Evolutionary conservation across 495 filamentous ascomycete genomes (phyloP).

Genomic region (Penicillium odoratum): DNA sequence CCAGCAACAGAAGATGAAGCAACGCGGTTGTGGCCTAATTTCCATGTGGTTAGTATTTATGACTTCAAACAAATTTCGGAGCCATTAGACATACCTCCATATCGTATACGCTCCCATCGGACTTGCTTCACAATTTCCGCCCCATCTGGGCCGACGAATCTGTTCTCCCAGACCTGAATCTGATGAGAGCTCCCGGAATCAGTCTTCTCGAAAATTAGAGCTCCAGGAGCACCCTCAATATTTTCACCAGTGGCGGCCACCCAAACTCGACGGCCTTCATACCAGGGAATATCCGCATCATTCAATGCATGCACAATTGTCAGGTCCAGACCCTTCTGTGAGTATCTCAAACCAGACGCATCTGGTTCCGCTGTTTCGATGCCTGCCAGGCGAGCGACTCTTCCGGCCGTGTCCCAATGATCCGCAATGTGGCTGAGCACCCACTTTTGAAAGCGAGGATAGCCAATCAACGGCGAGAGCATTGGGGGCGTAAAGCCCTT

Average conservation of each 20-base stretch:
- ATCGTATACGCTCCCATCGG: slow-evolving; percentile 46
- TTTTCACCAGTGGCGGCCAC: slow-evolving; percentile 42
- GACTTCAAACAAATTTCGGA: background rate
- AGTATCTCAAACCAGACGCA: slow-evolving; percentile 30
- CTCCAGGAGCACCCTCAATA: slow-evolving; percentile 53
- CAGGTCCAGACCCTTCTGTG: slow-evolving; percentile 58
- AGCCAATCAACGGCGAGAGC: slow-evolving; percentile 67
- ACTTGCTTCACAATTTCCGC: slow-evolving; percentile 47
- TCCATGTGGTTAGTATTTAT: background rate
- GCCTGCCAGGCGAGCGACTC: slow-evolving; percentile 47
- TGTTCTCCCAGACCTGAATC: slow-evolving; percentile 41
- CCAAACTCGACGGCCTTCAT: slow-evolving; percentile 55
- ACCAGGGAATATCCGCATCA: slow-evolving; percentile 74
- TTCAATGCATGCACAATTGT: slow-evolving; percentile 73
- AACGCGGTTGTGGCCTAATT: slow-evolving; percentile 50
- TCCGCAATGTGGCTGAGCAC: slow-evolving; percentile 51
- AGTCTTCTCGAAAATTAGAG: slow-evolving; percentile 37
- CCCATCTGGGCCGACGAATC: slow-evolving; percentile 25
- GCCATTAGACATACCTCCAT: slow-evolving; percentile 44
- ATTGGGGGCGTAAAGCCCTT: slow-evolving; percentile 78
- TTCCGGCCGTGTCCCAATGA: slow-evolving; percentile 53
- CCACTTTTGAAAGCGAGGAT: slow-evolving; percentile 52
- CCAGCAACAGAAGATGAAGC: slow-evolving; percentile 54
- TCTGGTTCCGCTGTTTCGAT: slow-evolving; percentile 25
- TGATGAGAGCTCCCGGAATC: slow-evolving; percentile 33